A percentile compares a stretch with the other conserved stretches of the same genome.
Conservation (phyloP, 1,284 basidiomycete genomes). For the Ganoderma meredithae region DNA sequence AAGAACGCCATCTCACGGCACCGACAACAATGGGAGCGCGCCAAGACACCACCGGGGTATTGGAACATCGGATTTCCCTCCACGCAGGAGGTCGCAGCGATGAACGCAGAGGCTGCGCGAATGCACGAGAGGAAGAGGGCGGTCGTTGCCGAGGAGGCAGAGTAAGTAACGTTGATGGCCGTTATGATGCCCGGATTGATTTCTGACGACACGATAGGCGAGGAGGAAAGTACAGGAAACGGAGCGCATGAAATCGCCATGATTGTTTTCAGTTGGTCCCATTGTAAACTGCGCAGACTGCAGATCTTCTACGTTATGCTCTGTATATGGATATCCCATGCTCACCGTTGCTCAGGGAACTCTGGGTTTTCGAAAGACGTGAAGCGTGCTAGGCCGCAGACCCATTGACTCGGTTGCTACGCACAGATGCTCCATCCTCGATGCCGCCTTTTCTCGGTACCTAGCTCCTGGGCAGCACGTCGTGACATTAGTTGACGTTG, state of each 20-base stretch:
- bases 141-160: slow-evolving; percentile 65
- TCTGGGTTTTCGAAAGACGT: not conserved
- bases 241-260: slow-evolving; percentile 1
- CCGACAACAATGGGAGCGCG: slow-evolving; percentile 73
- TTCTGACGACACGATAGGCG: slow-evolving; percentile 25
- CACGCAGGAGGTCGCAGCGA: slow-evolving; percentile 79
- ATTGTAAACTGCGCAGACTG: not conserved
- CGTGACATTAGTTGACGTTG: not conserved
- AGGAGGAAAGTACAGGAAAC: slow-evolving; percentile 33
- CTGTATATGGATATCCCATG: not conserved
- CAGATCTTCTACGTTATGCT: not conserved
- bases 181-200: not conserved
- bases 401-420: not conserved
- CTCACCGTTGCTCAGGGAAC: too few species aligned
- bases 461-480: not conserved
- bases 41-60: slow-evolving; percentile 84
- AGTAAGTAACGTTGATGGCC: slow-evolving; percentile 43
- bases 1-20: slow-evolving; percentile 83
- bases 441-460: not conserved
- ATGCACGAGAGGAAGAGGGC: slow-evolving; percentile 72
- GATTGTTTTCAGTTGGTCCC: not conserved
- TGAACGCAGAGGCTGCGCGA: slow-evolving; percentile 76
- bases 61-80: slow-evolving; percentile 90
- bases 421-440: not conserved
- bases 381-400: not conserved